Evolutionary conservation across 2,329 filamentous ascomycete species (phyloP), one percentile per base, ranked within the genome.

Genomic region (Pseudocercospora musae): DNA sequence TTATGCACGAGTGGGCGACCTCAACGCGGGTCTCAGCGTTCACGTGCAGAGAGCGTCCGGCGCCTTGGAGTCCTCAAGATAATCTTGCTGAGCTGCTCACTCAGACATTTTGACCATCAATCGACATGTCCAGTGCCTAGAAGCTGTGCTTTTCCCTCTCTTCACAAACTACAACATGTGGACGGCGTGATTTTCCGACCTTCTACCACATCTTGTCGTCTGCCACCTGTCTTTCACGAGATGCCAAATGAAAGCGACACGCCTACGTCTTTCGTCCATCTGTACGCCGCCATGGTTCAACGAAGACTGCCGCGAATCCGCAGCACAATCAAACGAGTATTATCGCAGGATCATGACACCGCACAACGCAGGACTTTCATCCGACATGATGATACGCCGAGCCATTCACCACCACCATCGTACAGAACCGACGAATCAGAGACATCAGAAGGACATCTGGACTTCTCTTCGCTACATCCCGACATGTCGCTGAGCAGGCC

Each of bases 211-310:
- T n/a, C 31, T 40, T 42, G 23, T 27, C 57, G 52, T 13, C 31
- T 25, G n/a, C 40, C 60, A 18, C 49, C 60, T 29, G 29, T 44
- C 13, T 40, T 49, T 33, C 33, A 29, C 37, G 52, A 59, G 18
- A 20, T 48, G 23, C n/a, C 27, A 33, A 46, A 46, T 25, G 31
- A 46, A 42, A 48, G 53, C 33, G 29, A 58, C 27, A 50, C 40
- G 13, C 27, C 44, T 54, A 52, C 20, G 54, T 56, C 52, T 61
- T 79, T 50, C 82, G 81, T 21, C 80, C 81, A 37, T 62, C 76
- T 86, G 15, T 84, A 83, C 71, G 78, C 85, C 3, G 75, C 78
- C 1, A 77, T 83, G 4, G 75, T 87, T 4, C 81, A 83, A 68
- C 81, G 78, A 37, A 78, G 81, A 61, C 76, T 86, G 21, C 81